Evolutionary conservation across 805 yeast species (phyloP).

Genomic region (Candida hispaniensis): DNA sequence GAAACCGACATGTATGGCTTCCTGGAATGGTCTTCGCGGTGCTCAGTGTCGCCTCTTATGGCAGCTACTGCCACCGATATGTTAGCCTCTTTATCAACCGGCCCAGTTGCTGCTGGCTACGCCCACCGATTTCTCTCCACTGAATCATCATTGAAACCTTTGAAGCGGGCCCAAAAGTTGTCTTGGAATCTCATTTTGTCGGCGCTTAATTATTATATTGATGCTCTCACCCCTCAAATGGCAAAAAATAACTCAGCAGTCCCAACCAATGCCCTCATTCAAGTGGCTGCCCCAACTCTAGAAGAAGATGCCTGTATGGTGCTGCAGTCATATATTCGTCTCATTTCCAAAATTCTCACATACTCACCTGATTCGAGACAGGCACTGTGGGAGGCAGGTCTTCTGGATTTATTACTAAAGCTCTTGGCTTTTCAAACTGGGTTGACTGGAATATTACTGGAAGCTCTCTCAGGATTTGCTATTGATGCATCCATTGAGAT

Average conservation of each 20-base stretch:
- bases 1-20: slow-evolving; percentile 66
- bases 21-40: slow-evolving; percentile 75
- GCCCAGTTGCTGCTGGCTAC: slow-evolving; percentile 41
- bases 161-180: slow-evolving; percentile 22
- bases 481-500: slow-evolving; percentile 32
- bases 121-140: slow-evolving; percentile 24
- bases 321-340: slow-evolving; percentile 59
- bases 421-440: slow-evolving; percentile 39
- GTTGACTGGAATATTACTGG: slow-evolving; percentile 44
- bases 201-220: slow-evolving; percentile 44
- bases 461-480: slow-evolving; percentile 48
- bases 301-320: slow-evolving; percentile 74
- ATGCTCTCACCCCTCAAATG: slow-evolving; percentile 28
- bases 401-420: slow-evolving; percentile 35
- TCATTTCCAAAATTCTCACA: slow-evolving; percentile 45
- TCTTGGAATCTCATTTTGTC: slow-evolving; percentile 48
- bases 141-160: slow-evolving; percentile 10
- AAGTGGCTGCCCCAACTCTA: slow-evolving; percentile 38
- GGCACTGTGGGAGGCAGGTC: slow-evolving; percentile 22
- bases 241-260: slow-evolving; percentile 2
- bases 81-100: slow-evolving; percentile 61
- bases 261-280: slow-evolving; percentile 17
- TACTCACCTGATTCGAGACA: slow-evolving; percentile 32
- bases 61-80: slow-evolving; percentile 72
- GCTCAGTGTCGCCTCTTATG: slow-evolving; percentile 63